phyloP scores from a whole-genome alignment of 257 asterid species.

The Plantago elongata region DNA sequence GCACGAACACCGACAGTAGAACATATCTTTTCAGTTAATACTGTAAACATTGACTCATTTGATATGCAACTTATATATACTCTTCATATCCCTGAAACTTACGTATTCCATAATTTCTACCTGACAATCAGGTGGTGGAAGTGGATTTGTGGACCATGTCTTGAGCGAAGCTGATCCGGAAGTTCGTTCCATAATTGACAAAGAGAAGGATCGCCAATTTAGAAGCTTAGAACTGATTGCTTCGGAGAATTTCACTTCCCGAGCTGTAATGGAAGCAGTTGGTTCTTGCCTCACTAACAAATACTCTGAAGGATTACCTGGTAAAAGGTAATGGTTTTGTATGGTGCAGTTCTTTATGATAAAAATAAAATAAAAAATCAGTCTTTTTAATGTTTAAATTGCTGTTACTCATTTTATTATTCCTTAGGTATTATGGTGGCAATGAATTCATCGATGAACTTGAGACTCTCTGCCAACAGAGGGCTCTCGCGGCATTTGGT shows the following conservation, averaged over 20 bases:
- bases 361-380: background rate
- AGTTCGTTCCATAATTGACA: conserved; percentile 57
- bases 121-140: conserved; percentile 40
- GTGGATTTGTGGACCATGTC: conserved; percentile 53
- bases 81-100: too few species aligned
- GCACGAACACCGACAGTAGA: too few species aligned
- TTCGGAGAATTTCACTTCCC: conserved; percentile 91
- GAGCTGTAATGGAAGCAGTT: conserved; percentile 99
- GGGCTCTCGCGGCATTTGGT: conserved; percentile 87
- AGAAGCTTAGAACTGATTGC: conserved; percentile 93
- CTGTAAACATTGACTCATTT: too few species aligned
- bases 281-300: conserved; percentile 98
- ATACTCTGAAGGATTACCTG: conserved; percentile 94
- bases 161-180: conserved; percentile 77
- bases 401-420: conserved; percentile 1
- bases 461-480: conserved; percentile 85
- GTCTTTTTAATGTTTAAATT: background rate
- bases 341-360: background rate
- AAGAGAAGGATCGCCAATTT: conserved; percentile 85
- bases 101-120: background rate
- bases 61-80: too few species aligned
- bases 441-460: conserved; percentile 83
- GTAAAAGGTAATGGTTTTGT: conserved; percentile 55
- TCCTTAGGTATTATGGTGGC: conserved; percentile 82
- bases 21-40: too few species aligned